Evolutionary conservation across 1,284 basidiomycete species (phyloP).

Genomic region (Melampsora abietis-canadensis): DNA sequence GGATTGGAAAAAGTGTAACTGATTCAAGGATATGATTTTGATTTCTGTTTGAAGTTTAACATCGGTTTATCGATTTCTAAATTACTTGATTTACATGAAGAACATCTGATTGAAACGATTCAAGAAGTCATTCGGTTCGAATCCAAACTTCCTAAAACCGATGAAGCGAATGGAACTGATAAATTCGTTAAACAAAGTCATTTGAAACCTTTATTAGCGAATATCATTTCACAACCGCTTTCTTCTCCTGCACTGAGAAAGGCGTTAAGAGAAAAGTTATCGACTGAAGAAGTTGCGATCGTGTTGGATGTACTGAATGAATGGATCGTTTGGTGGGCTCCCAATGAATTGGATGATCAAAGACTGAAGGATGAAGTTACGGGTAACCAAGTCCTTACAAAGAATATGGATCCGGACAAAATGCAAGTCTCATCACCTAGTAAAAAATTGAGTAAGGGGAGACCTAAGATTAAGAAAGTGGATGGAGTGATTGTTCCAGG

Average conservation of each 20-base stretch:
- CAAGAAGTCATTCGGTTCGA: slow-evolving; percentile 9
- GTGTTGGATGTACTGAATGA: slow-evolving; percentile 17
- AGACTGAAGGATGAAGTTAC: not conserved
- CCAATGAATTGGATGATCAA: slow-evolving; percentile 7
- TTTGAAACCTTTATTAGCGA: not conserved
- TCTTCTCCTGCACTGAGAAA: slow-evolving; percentile 8
- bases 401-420: not conserved
- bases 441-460: not conserved
- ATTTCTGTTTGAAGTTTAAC: not conserved
- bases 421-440: not conserved
- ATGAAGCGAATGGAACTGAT: not conserved
- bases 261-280: slow-evolving; percentile 9
- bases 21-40: no score
- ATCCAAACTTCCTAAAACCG: not conserved
- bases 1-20: no score
- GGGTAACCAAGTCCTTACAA: not conserved
- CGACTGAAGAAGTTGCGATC: slow-evolving; percentile 8
- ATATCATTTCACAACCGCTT: slow-evolving; percentile 18
- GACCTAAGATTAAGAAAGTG: not conserved
- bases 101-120: slow-evolving; percentile 13
- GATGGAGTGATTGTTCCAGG: no score
- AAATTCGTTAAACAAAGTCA: not conserved
- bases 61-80: slow-evolving; percentile 2
- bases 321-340: slow-evolving; percentile 31
- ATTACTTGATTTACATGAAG: slow-evolving; percentile 21